Base-by-base conservation (phyloP, 768 basidiomycete genomes). In the Mycena haematopus region DNA sequence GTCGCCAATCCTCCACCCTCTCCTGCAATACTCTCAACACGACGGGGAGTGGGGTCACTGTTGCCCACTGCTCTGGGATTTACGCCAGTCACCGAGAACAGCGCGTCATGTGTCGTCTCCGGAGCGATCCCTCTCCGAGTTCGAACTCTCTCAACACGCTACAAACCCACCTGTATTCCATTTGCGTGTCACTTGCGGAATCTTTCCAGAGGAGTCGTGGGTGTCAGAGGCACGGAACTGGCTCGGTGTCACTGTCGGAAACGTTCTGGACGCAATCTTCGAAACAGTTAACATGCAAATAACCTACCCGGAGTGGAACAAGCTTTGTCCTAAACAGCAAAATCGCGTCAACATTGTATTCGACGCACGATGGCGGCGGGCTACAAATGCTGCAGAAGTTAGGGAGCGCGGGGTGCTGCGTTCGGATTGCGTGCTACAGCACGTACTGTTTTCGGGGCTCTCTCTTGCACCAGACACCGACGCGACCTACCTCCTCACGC, bases 391-490 rank as follows among this genome's bases (percentile, higher is more conserved):
- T 27, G 66, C 69, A 19, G 70, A 58, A 53, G 73, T 76, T 22
- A 78, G 77, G 24, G 68, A 71, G 14, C 70, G 72, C 6, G 86
- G 86, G 6, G 73, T 86, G 1, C 70, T 79, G 65, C 76, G 84
- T 31, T 73, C 80, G 27, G 86, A 88, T 58, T 83, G 77, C 66
- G 63, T 88, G 27, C 75, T 83, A 38, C 72, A 74, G 52, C 82
- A 83, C 52, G 81, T 79, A 15, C 57, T 75, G 52, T 87, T 87
- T 58, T 84, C 78, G 8, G 86, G 86, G n/a, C 71, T 87, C 54
- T 78, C 82, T 10, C 68, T 77, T 19, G 78, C 77, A 33, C 65
- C 74, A 29, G 74, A 75, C 27, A 69, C 69, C 44, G 76, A 79
- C 6, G 70, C 71, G 49, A 76, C 77, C 7, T 82, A 80, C 71